phyloP scores from a whole-genome alignment of 2,329 filamentous ascomycete species.

The Verticillium albo-atrum region DNA sequence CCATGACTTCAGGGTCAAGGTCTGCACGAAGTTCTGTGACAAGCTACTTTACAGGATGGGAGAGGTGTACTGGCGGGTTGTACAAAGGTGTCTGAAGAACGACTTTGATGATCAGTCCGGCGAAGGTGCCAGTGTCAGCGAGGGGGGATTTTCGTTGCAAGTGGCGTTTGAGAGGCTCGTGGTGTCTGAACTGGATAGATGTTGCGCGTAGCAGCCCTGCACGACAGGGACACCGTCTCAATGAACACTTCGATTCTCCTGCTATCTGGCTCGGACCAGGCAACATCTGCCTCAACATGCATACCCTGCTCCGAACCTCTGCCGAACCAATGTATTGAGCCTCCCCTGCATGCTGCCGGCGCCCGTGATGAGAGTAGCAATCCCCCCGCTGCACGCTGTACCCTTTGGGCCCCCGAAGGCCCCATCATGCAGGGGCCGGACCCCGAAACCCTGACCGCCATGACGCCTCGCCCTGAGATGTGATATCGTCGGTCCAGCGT shows the following conservation, averaged over 20 bases:
- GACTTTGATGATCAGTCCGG: neutral
- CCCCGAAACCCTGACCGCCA: neutral
- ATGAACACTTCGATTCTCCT: too few species aligned
- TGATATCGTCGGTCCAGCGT: neutral
- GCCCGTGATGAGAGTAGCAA: too few species aligned
- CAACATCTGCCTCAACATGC: too few species aligned
- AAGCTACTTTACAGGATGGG: neutral
- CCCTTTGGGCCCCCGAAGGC: too few species aligned
- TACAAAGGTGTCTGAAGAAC: neutral
- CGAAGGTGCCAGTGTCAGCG: neutral
- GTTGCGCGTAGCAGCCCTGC: neutral
- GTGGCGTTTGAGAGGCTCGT: neutral
- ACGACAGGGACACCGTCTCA: too few species aligned
- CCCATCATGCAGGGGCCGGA: too few species aligned
- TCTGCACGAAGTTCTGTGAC: neutral
- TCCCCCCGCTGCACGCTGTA: neutral
- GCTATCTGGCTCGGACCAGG: too few species aligned
- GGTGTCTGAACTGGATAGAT: neutral
- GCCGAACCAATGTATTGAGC: too few species aligned
- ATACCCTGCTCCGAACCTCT: too few species aligned
- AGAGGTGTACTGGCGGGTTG: neutral
- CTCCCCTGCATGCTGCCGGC: too few species aligned
- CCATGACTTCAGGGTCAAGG: neutral
- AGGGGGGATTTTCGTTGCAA: neutral
- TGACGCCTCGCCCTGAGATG: neutral